phyloP scores from a whole-genome alignment of 2,329 filamentous ascomycete species.

The Sporothrix brunneoviolacea region DNA sequence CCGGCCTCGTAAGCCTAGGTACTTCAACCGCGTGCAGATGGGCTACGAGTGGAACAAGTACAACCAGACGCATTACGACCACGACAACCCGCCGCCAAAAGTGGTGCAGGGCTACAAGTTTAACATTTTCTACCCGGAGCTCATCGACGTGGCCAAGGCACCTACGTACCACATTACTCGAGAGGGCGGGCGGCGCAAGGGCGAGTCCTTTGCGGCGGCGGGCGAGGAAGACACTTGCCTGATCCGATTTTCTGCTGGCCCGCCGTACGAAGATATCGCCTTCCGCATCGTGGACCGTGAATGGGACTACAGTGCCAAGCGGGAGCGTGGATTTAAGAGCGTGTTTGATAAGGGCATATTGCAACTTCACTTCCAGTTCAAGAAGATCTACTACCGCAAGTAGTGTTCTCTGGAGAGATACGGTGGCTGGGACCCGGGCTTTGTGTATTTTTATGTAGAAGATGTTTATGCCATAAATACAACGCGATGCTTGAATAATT shows the following conservation, averaged over 20 bases:
- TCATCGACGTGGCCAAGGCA: conserved; percentile 89
- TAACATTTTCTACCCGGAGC: conserved; percentile 97
- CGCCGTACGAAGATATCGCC: conserved; percentile 93
- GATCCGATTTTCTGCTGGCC: conserved; percentile 90
- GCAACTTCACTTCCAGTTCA: conserved; percentile 97
- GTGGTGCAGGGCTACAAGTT: conserved; percentile 99
- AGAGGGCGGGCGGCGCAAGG: conserved; percentile 80
- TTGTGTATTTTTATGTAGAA: neutral
- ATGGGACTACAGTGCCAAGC: conserved; percentile 97
- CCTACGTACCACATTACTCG: conserved; percentile 95
- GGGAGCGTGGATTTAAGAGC: conserved; percentile 89
- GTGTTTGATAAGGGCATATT: conserved; percentile 98
- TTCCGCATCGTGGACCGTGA: conserved; percentile 97
- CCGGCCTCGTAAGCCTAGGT: conserved; percentile 82
- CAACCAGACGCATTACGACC: conserved; percentile 98
- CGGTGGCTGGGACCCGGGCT: neutral
- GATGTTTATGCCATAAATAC: too few relatives aligned
- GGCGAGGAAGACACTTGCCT: conserved; percentile 96
- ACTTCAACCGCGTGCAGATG: conserved; percentile 98
- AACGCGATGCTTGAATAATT: too few relatives aligned
- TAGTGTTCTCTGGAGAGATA: neutral
- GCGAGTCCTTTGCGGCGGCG: conserved; percentile 86
- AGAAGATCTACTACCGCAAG: conserved; percentile 60
- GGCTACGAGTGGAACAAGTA: conserved; percentile 99
- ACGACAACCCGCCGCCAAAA: conserved; percentile 95